Conservation (phyloP, 2,329 filamentous ascomycete species). For the Colletotrichum euphorbiae region DNA sequence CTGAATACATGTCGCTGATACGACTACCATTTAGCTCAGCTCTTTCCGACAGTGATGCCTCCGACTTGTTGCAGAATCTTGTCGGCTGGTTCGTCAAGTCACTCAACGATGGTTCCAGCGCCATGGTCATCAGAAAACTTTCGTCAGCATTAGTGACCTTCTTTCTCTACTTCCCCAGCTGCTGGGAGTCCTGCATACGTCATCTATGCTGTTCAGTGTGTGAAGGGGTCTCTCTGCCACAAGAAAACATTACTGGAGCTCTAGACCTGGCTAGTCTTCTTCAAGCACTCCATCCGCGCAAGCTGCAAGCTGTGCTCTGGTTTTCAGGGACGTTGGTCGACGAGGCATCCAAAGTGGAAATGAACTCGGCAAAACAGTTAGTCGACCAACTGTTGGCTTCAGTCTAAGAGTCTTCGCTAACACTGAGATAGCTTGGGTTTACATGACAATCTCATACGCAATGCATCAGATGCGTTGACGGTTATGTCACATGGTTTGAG, state of each 20-base stretch:
- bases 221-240: conserved; percentile 42
- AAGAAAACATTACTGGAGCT: conserved; percentile 44
- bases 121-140: conserved; percentile 77
- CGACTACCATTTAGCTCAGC: conserved; percentile 51
- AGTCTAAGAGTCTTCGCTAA: neutral
- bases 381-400: conserved; percentile 38
- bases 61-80: conserved; percentile 69
- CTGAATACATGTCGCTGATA: neutral
- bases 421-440: conserved; percentile 49
- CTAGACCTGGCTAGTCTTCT: conserved; percentile 59
- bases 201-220: conserved; percentile 65
- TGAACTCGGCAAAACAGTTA: conserved; percentile 68
- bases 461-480: conserved; percentile 53
- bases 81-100: conserved; percentile 72
- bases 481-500: conserved; percentile 55
- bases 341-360: conserved; percentile 75
- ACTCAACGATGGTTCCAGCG: conserved; percentile 62
- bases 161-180: conserved; percentile 75
- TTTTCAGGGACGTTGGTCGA: conserved; percentile 74
- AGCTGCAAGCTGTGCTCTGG: conserved; percentile 71
- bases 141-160: conserved; percentile 82
- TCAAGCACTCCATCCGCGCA: conserved; percentile 58
- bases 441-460: conserved; percentile 55
- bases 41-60: conserved; percentile 67
- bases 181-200: conserved; percentile 74